Evolutionary conservation across 306 rosid species (phyloP).

Genomic region (Quercus cerris): DNA sequence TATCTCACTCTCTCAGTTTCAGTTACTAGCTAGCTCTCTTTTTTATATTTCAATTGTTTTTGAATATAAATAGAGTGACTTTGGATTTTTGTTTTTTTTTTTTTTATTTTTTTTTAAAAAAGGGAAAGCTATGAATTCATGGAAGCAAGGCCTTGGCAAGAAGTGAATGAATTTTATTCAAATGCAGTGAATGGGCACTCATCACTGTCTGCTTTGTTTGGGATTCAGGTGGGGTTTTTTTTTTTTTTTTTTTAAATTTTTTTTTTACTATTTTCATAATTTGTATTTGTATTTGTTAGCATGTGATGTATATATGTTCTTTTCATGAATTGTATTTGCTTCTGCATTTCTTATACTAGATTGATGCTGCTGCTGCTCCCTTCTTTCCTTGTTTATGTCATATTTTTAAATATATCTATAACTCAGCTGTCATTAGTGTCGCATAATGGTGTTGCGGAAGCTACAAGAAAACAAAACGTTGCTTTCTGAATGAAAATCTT

Average conservation of each 20-base stretch:
- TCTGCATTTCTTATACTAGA: background rate
- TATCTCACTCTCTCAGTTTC: too few relatives aligned
- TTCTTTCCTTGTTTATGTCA: background rate
- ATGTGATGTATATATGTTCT: background rate
- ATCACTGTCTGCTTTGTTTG: conserved; percentile 48
- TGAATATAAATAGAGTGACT: background rate
- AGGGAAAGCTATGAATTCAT: conserved; percentile 72
- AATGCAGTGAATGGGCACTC: conserved; percentile 42
- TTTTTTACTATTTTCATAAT: background rate
- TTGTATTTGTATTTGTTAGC: background rate
- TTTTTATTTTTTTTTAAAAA: background rate
- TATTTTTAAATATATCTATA: background rate
- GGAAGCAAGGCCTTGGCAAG: conserved; percentile 76
- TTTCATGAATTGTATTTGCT: background rate
- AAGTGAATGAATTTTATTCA: conserved; percentile 59
- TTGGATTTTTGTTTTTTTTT: background rate
- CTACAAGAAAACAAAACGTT: too few relatives aligned
- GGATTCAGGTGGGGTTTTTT: conserved; percentile 29
- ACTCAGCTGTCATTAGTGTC: too few relatives aligned
- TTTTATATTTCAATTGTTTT: background rate
- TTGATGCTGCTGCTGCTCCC: background rate
- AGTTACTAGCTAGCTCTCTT: background rate
- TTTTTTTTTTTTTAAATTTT: background rate
- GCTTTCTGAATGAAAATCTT: too few relatives aligned
- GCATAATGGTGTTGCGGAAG: too few relatives aligned